phyloP scores from a whole-genome alignment of 2,329 filamentous ascomycete species.

The Thermochaetoides dissita region DNA sequence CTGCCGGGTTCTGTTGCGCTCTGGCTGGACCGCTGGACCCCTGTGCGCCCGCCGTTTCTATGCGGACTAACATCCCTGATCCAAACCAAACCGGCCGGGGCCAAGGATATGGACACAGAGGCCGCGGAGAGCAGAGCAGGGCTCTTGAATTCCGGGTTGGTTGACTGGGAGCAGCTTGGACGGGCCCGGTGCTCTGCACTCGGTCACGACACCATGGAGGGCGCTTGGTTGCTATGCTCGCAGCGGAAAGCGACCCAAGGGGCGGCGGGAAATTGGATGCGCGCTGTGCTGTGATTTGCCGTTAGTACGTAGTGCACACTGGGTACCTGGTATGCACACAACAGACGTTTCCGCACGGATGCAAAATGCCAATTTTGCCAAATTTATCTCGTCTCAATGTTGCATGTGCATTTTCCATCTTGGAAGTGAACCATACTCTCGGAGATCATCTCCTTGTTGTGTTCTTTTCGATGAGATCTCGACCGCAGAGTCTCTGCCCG shows the following conservation, averaged over 20 bases:
- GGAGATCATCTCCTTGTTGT: neutral
- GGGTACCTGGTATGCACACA: no score
- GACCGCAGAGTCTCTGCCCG: no score
- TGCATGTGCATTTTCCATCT: slow-evolving; percentile 1
- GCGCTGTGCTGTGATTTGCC: no score
- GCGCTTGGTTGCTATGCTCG: neutral
- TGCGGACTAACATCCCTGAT: slow-evolving; percentile 5
- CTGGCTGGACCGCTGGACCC: neutral
- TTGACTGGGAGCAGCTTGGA: neutral
- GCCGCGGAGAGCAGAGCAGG: neutral
- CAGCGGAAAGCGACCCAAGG: no score
- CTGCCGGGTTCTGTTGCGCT: no score
- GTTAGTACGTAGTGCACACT: no score
- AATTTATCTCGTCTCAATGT: slow-evolving; percentile 2
- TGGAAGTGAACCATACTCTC: neutral
- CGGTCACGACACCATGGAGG: neutral
- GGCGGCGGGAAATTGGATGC: no score
- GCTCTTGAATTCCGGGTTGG: slow-evolving; percentile 5
- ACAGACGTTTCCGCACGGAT: no score
- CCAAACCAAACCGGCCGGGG: slow-evolving; percentile 6
- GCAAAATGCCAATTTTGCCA: neutral
- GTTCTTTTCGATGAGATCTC: no score
- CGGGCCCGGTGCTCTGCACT: no score
- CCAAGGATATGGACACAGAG: neutral
- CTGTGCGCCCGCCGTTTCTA: slow-evolving; percentile 2